These are phyloP conservation scores for Leccinum uliginosum DNA, from an alignment of 768 basidiomycete genomes.

Conservation along the genomic window DNA sequence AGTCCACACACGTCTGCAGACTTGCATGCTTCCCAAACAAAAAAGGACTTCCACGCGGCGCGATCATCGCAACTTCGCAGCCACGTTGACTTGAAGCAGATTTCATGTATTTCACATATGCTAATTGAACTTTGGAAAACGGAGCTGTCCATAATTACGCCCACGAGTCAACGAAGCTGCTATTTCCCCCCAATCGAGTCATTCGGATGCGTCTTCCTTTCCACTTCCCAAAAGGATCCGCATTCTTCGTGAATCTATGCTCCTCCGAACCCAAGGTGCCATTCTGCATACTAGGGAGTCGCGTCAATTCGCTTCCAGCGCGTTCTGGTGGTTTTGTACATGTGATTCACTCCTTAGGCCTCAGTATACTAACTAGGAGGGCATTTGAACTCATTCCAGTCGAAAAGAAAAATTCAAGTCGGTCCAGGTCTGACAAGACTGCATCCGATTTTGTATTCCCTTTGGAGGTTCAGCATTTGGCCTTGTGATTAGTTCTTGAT, in stretches of 20 bases:
- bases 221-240: slow-evolving; percentile 23
- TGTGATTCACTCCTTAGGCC: not conserved
- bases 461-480: not conserved
- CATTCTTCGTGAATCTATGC: slow-evolving; percentile 1
- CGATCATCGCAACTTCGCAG: slow-evolving; percentile 9
- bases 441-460: not conserved
- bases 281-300: slow-evolving; percentile 4
- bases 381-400: slow-evolving; percentile 1
- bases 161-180: slow-evolving; percentile 6
- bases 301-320: slow-evolving; percentile 3
- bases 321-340: slow-evolving; percentile 3
- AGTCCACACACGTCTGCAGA: not conserved
- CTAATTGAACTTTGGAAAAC: not conserved
- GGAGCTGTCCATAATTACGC: not conserved
- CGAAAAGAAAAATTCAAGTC: not conserved
- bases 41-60: not conserved
- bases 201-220: slow-evolving; percentile 1
- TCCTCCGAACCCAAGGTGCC: slow-evolving; percentile 5
- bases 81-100: slow-evolving; percentile 10
- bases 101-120: slow-evolving; percentile 12
- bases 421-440: not conserved
- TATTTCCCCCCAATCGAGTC: slow-evolving; percentile 1
- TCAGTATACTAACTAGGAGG: no score
- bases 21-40: slow-evolving; percentile 6
- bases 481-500: not conserved